Percentiles rank a stretch among this genome's conserved stretches.
phyloP scores from a whole-genome alignment of 805 yeast species.

The Isabelozyma gotoi region DNA sequence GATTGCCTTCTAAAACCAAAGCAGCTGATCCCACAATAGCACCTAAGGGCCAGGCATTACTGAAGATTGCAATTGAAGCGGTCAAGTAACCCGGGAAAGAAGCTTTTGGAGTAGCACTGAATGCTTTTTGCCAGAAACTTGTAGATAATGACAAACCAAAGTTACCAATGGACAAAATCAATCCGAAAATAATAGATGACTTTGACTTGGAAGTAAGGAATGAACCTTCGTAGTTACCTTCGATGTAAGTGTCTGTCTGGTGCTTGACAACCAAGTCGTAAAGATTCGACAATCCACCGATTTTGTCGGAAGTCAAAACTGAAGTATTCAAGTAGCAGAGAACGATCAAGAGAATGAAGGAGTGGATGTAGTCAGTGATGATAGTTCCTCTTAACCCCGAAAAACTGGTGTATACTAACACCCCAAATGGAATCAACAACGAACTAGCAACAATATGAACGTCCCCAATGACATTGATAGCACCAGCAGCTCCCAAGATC shows the following conservation, averaged over 20 bases:
- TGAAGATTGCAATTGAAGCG: slow-evolving; percentile 30
- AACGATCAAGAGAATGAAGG: slow-evolving; percentile 22
- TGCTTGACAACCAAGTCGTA: slow-evolving; percentile 19
- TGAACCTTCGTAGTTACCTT: slow-evolving; percentile 35
- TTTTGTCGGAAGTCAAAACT: slow-evolving; percentile 20
- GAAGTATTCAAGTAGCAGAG: slow-evolving; percentile 26
- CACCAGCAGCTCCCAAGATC: slow-evolving; percentile 28
- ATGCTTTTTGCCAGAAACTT: slow-evolving; percentile 41
- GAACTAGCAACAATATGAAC: slow-evolving; percentile 25
- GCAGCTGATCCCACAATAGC: slow-evolving; percentile 33
- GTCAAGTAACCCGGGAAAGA: slow-evolving; percentile 37
- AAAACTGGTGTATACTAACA: slow-evolving; percentile 45
- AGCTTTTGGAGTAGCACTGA: slow-evolving; percentile 33
- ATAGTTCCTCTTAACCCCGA: slow-evolving; percentile 56
- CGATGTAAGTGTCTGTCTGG: slow-evolving; percentile 17
- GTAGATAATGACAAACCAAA: slow-evolving; percentile 39
- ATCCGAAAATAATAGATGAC: slow-evolving; percentile 33
- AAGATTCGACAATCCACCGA: slow-evolving; percentile 28
- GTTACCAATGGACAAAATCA: slow-evolving; percentile 34
- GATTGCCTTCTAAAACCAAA: slow-evolving; percentile 22
- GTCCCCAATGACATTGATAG: slow-evolving; percentile 25
- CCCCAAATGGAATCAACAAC: slow-evolving; percentile 34
- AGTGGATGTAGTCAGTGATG: slow-evolving; percentile 43
- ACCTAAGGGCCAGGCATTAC: slow-evolving; percentile 38
- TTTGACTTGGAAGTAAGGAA: slow-evolving; percentile 35